Percentiles rank a stretch among this genome's conserved stretches.
Evolutionary conservation across 2,329 filamentous ascomycete genomes (phyloP).

Genomic region (Cryphonectria japonica): DNA sequence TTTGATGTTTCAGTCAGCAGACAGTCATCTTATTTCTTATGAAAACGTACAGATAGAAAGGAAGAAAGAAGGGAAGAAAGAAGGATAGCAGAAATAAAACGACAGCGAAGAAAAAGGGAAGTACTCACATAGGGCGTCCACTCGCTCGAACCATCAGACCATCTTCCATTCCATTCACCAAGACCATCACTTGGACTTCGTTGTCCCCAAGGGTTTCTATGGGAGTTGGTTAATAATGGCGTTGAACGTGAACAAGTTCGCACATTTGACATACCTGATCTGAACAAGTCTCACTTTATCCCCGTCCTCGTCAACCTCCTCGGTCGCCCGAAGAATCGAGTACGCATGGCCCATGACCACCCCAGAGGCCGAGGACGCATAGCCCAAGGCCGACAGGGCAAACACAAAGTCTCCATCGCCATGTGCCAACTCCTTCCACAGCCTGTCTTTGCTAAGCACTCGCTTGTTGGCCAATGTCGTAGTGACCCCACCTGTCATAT

Average conservation of each 20-base stretch:
- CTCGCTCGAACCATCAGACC: slow-evolving; percentile 74
- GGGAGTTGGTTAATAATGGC: no score
- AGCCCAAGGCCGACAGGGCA: slow-evolving; percentile 40
- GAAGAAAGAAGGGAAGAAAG: no score
- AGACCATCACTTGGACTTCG: slow-evolving; percentile 42
- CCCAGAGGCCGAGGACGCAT: slow-evolving; percentile 43
- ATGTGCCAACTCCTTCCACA: slow-evolving; percentile 71
- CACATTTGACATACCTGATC: slow-evolving; percentile 43
- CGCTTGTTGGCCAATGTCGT: slow-evolving; percentile 59
- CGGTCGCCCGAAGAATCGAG: slow-evolving; percentile 53
- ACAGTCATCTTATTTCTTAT: no score
- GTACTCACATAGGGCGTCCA: slow-evolving; percentile 63
- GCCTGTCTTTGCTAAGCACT: slow-evolving; percentile 67
- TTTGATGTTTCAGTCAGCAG: neutral
- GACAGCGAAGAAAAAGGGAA: no score
- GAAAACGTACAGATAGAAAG: no score
- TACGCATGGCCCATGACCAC: slow-evolving; percentile 54
- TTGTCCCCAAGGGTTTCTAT: slow-evolving; percentile 69
- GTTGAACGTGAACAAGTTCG: no score
- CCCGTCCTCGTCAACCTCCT: slow-evolving; percentile 47
- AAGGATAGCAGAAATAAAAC: no score
- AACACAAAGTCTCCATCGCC: slow-evolving; percentile 71
- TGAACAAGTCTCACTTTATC: slow-evolving; percentile 46
- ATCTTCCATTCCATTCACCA: slow-evolving; percentile 71
- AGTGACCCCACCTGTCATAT: slow-evolving; percentile 60